Conservation (phyloP, 805 yeast genomes). For the Pichia cabralensis region DNA sequence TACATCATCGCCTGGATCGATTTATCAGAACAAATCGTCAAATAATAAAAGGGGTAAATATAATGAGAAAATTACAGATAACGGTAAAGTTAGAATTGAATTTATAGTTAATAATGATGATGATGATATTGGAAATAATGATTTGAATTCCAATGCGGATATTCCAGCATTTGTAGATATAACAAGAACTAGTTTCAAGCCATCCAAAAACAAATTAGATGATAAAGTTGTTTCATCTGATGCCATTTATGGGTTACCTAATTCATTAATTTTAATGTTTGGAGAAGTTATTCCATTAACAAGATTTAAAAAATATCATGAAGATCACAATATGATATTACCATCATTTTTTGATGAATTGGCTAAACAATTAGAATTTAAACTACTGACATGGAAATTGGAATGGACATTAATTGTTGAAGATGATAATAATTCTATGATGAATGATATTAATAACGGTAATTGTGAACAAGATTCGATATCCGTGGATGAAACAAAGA, state of each 20-base stretch:
- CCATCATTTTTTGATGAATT: slow-evolving; percentile 27
- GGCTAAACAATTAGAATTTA: slow-evolving; percentile 35
- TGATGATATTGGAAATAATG: background rate
- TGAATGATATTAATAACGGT: background rate
- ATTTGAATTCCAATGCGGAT: slow-evolving; percentile 9
- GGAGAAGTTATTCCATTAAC: slow-evolving; percentile 62
- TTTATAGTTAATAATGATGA: slow-evolving; percentile 28
- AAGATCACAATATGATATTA: slow-evolving; percentile 25
- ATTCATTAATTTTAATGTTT: slow-evolving; percentile 63
- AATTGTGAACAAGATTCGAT: no score
- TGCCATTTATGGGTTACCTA: slow-evolving; percentile 77
- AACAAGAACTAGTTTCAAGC: slow-evolving; percentile 31
- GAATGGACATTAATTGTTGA: slow-evolving; percentile 54
- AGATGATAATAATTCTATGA: slow-evolving; percentile 14
- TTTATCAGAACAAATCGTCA: background rate
- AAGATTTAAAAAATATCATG: slow-evolving; percentile 48
- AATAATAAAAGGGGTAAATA: slow-evolving; percentile 24
- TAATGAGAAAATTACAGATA: slow-evolving; percentile 33
- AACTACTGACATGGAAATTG: slow-evolving; percentile 53
- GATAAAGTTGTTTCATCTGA: slow-evolving; percentile 62
- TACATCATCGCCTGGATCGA: slow-evolving; percentile 5
- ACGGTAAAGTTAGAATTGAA: slow-evolving; percentile 40
- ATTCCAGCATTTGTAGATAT: slow-evolving; percentile 34
- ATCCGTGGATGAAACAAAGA: slow-evolving; percentile 7
- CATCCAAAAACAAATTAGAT: slow-evolving; percentile 33